Evolutionary conservation across 2,329 filamentous ascomycete species (phyloP).

Genomic region (Hirsutella rhossiliensis): DNA sequence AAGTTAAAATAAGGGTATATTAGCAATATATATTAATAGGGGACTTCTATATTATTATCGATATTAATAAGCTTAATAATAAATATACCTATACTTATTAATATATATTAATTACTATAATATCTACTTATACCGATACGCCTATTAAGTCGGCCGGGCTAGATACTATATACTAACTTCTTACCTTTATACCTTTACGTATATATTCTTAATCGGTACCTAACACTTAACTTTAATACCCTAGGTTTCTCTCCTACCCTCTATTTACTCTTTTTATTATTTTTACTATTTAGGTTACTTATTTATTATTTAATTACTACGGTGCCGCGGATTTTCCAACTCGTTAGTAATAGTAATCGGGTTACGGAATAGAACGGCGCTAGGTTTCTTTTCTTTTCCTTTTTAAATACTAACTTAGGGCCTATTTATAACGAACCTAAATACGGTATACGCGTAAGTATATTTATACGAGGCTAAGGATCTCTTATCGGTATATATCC

Average conservation of each 20-base stretch:
- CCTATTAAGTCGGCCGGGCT: no score
- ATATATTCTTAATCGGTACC: slow-evolving; percentile 18
- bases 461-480: neutral
- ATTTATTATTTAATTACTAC: neutral
- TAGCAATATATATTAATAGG: no score
- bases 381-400: neutral
- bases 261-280: slow-evolving; percentile 2
- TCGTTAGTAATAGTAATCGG: neutral
- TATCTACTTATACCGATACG: no score
- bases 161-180: no score
- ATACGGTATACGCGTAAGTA: slow-evolving; percentile 1
- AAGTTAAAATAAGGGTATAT: no score
- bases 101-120: no score
- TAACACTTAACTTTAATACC: slow-evolving; percentile 25
- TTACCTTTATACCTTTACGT: slow-evolving; percentile 2
- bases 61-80: no score
- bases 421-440: neutral
- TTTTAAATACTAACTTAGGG: neutral
- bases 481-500: neutral
- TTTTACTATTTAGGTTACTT: slow-evolving; percentile 6
- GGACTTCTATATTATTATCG: no score
- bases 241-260: slow-evolving; percentile 7
- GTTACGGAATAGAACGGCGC: neutral
- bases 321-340: neutral
- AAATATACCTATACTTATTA: no score